Evolutionary conservation across 371 early-diverging fungal genomes (phyloP), one percentile per base, ranked within the genome.

Genomic region (Mycotypha africana): DNA sequence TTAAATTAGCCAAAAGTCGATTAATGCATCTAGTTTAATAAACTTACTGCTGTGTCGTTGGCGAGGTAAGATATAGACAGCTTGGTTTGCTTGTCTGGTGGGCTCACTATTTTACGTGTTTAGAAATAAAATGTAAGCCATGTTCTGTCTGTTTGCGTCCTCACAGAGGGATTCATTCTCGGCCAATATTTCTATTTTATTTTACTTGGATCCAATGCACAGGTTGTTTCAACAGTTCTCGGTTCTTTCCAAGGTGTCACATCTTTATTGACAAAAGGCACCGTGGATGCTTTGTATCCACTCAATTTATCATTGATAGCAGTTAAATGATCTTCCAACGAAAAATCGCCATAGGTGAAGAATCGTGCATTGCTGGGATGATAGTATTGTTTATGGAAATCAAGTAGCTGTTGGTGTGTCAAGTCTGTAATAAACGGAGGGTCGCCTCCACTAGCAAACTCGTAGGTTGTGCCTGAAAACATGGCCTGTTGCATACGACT

Each of bases 311-410:
- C 58, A 42, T 84, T 76, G 39, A 95, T 81, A 15, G 74, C 70
- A 35, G 67, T 47, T 32, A 93, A 67, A 48, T 93, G 92, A 5
- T 82, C 73, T 33, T 78, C 84, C 38, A 96, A 60, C 2, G 82
- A 77, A 45, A 95, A 85, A 53, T 79, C 87, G 62, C 96, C 97
- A 62, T 93, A 97, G 4, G 94, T 88, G 54, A 82, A 92, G 53
- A 93, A 85, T 17, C 81, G 81, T 6, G 92, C 86, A 59, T 95
- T 95, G 58, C 84, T 85, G 11, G 97, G 96, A 47, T 91, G 93
- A 55, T 97, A 97, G 50, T 91, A 80, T 2, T 67, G 69, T 23
- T 70, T 71, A 52, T 94, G 94, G 68, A 95, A 97, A 16, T 78
- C 74, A 11, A 85, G 69, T 14, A 97, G 71, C 48, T 87, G 77